Evolutionary conservation across 2,329 filamentous ascomycete genomes (phyloP), one percentile per base, ranked within the genome.

Genomic region (Coniochaeta hoffmannii): DNA sequence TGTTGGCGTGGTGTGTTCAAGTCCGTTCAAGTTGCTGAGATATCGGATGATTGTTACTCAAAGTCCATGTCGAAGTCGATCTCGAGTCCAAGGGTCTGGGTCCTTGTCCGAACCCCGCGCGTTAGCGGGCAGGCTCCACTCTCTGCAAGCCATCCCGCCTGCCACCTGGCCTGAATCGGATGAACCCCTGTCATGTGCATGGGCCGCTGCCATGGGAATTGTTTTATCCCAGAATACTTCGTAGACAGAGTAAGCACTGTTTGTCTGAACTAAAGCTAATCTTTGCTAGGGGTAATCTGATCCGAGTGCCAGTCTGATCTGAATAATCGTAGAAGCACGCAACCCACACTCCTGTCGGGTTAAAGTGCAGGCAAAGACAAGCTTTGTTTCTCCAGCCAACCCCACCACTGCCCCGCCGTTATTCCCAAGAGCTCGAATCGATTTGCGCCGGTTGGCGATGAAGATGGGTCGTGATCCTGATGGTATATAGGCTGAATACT

Each of bases 401-500:
- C 41, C 41, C 41, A 28, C 41, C 41, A 28, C 15, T 46, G 41
- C 41, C 41, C 41, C 41, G 41, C 41, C 41, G 10, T 46, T 28
- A 26, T 28, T 28, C 10, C 41, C 41, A 28, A 28, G 11, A 28
- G 41, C 24, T 28, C 41, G 41, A 46, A 28, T 46, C 11, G 22
- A 46, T 46, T 26, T 44, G 38, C 38, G 38, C 36, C 38, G 19
- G 22, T 46, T 46, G 41, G 15, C 22, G 41, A 46, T 28, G 41
- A 46, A 46, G 41, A 46, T 46, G 41, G 41, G 24, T 26, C 24
- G 3, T 26, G 22, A 7, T 22, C 41, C 22, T 28, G 15, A 28
- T 26, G 41, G n/a, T n/a, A 46, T 46, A 46, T 46, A 46, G 41
- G 19, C 41, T 46, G 41, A 46, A 46, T 46, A n/a, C n/a, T n/a